These are phyloP conservation scores for Penicillium olsonii DNA, from an alignment of 2,329 filamentous ascomycete genomes.

Conservation along the genomic window DNA sequence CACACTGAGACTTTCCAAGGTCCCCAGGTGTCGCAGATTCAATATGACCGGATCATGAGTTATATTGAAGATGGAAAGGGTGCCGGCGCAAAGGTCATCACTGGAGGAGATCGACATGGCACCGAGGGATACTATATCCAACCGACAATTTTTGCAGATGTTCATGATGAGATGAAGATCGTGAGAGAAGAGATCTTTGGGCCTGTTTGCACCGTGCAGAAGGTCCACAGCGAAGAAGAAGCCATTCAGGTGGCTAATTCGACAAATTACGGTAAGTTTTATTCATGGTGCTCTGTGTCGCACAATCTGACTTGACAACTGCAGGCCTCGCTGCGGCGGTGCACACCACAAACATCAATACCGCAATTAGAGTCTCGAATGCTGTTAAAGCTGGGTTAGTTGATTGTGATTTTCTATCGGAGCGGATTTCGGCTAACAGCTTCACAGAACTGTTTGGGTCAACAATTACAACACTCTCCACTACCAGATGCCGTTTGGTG, in stretches of 20 bases:
- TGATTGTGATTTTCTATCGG: slow-evolving; percentile 44
- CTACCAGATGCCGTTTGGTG: slow-evolving; percentile 30
- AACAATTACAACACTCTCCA: slow-evolving; percentile 71
- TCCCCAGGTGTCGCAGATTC: slow-evolving; percentile 77
- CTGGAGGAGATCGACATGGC: slow-evolving; percentile 69
- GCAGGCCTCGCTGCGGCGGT: slow-evolving; percentile 73
- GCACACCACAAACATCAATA: slow-evolving; percentile 77
- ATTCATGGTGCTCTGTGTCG: not conserved
- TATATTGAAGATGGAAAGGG: slow-evolving; percentile 69
- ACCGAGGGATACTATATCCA: slow-evolving; percentile 83
- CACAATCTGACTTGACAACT: slow-evolving; percentile 47
- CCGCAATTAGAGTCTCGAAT: slow-evolving; percentile 72
- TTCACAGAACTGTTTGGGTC: slow-evolving; percentile 58
- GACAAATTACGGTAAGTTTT: slow-evolving; percentile 66
- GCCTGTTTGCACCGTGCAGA: slow-evolving; percentile 71
- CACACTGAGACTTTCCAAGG: slow-evolving; percentile 77
- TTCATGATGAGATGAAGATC: slow-evolving; percentile 68
- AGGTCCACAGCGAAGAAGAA: slow-evolving; percentile 72
- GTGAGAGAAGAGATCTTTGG: slow-evolving; percentile 80
- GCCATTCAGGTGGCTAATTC: slow-evolving; percentile 70
- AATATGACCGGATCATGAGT: slow-evolving; percentile 83
- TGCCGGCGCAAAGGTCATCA: slow-evolving; percentile 64
- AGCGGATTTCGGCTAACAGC: not conserved
- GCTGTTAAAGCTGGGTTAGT: slow-evolving; percentile 65
- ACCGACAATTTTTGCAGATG: slow-evolving; percentile 81